A percentile compares a stretch with the other conserved stretches of the same genome.
Evolutionary conservation across 225 moss, liverwort and hornwort species (phyloP).

Genomic region (Asterella californica): DNA sequence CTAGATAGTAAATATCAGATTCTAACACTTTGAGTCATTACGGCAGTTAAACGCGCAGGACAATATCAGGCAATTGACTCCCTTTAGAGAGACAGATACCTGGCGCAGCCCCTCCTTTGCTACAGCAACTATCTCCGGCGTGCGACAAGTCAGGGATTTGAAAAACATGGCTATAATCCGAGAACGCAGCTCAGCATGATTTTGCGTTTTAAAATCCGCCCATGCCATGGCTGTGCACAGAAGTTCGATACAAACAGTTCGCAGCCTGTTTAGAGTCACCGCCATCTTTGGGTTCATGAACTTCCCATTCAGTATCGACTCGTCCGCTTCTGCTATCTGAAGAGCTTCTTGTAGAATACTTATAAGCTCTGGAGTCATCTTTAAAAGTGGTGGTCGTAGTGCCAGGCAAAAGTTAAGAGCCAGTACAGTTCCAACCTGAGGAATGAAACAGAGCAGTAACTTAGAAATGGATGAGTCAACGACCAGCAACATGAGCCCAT

Average conservation of each 20-base stretch:
- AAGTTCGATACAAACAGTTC: constrained; percentile 98
- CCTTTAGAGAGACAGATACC: constrained; percentile 37
- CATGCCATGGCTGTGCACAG: constrained; percentile 99
- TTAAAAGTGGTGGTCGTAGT: constrained; percentile 86
- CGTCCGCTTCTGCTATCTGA: constrained; percentile 96
- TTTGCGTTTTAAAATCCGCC: constrained; percentile 98
- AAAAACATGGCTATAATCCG: constrained; percentile 99
- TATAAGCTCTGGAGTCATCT: constrained; percentile 93
- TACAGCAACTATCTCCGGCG: constrained; percentile 98
- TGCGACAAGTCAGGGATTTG: constrained; percentile 95
- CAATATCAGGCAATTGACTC: not conserved
- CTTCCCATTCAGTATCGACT: constrained; percentile 81
- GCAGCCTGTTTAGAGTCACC: constrained; percentile 81
- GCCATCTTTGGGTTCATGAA: constrained; percentile 99
- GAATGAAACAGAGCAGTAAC: not conserved
- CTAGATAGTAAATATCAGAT: too few species aligned
- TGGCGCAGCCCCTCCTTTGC: constrained; percentile 99
- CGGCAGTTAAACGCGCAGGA: not conserved
- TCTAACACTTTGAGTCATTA: not conserved
- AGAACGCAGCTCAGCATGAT: constrained; percentile 86
- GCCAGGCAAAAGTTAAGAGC: constrained; percentile 97
- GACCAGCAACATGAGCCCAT: not conserved
- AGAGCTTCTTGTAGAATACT: constrained; percentile 92
- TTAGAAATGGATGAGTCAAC: not conserved
- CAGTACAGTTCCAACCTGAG: constrained; percentile 96